Evolutionary conservation across 768 basidiomycete genomes (phyloP).

Genomic region (Suillus americanus): DNA sequence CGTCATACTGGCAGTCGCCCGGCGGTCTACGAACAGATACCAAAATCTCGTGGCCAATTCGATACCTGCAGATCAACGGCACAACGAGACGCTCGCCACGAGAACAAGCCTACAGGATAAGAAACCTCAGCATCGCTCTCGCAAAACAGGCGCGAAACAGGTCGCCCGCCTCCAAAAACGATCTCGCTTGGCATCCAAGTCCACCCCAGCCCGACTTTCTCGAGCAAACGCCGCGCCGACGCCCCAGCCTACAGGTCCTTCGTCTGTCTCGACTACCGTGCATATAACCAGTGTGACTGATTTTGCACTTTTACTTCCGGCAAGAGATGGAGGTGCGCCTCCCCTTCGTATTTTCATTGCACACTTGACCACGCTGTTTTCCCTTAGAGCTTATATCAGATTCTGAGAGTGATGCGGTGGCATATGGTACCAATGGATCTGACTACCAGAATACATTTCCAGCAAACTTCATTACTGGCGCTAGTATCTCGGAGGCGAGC

Average conservation of each 20-base stretch:
- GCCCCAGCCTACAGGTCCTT: conserved; percentile 38
- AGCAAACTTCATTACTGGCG: conserved; percentile 38
- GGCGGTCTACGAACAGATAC: neutral
- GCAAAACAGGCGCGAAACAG: neutral
- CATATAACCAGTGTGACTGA: conserved; percentile 27
- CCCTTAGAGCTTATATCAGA: conserved; percentile 37
- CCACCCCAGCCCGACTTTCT: neutral
- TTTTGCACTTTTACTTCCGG: conserved; percentile 39
- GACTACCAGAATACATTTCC: conserved; percentile 31
- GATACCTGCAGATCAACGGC: neutral
- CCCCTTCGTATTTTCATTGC: neutral
- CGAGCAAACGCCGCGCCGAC: conserved; percentile 32
- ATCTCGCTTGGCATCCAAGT: neutral
- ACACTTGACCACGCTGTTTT: neutral
- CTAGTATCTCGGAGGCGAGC: conserved; percentile 30
- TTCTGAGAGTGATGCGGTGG: conserved; percentile 36
- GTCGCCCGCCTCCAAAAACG: neutral
- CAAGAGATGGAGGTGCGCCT: conserved; percentile 30
- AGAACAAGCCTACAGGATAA: neutral
- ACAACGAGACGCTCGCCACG: neutral
- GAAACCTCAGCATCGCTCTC: neutral
- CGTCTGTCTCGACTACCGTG: conserved; percentile 35
- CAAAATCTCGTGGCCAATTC: neutral
- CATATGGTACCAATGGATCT: conserved; percentile 36
- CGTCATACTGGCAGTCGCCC: neutral